Conservation (phyloP, 1,139 yeast species). For the Pichia sp. region DNA sequence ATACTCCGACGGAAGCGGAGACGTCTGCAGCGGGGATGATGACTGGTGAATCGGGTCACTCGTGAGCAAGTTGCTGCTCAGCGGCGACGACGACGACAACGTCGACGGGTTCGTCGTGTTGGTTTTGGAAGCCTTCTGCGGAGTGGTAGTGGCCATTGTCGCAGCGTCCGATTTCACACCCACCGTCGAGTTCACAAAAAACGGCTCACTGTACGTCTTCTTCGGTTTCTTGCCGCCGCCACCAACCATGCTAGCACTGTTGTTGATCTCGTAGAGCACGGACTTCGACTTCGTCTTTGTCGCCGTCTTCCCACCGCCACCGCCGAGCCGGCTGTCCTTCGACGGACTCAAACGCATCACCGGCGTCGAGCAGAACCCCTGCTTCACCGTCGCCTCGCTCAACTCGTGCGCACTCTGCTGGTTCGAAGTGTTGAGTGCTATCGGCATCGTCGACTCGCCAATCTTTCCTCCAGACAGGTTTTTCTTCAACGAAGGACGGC, state of each 20-base stretch:
- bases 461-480: constrained; percentile 16
- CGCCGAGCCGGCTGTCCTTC: constrained; percentile 6
- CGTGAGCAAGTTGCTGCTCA: constrained; percentile 11
- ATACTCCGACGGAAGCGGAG: constrained; percentile 14
- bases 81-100: constrained; percentile 16
- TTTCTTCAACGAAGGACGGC: constrained; percentile 29
- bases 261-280: constrained; percentile 4
- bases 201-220: background rate
- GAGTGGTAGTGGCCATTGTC: constrained; percentile 1
- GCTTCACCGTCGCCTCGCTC: constrained; percentile 22
- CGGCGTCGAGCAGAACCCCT: constrained; percentile 33
- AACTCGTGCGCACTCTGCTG: constrained; percentile 8
- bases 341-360: constrained; percentile 34
- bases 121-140: background rate
- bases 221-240: background rate
- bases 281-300: constrained; percentile 3
- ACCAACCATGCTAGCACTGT: background rate
- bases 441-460: constrained; percentile 26
- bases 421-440: constrained; percentile 17
- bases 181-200: background rate
- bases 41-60: constrained; percentile 8
- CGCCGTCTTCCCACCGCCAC: background rate
- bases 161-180: background rate
- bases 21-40: constrained; percentile 17
- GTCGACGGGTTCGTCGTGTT: background rate